Evolutionary conservation across 192 early-diverging fungal species (phyloP).

Genomic region (Backusella westeae): DNA sequence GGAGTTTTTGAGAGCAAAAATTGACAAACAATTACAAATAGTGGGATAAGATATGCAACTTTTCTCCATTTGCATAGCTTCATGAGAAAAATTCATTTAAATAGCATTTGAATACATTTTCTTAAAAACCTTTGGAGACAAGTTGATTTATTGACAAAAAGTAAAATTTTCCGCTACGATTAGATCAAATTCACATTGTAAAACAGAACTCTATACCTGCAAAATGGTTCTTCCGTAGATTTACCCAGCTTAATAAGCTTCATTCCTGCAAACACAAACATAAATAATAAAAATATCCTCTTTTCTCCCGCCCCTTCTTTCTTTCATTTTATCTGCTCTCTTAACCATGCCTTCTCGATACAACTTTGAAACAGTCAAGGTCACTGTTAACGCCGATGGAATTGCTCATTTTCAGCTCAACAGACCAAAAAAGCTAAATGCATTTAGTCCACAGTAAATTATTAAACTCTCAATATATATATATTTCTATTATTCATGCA

Average conservation of each 20-base stretch:
- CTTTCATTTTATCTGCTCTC: neutral
- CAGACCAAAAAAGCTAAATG: constrained; percentile 80
- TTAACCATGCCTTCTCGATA: neutral
- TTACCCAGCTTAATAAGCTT: neutral
- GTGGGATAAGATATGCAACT: no score
- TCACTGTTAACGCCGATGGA: constrained; percentile 49
- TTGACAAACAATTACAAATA: no score
- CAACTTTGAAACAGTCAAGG: constrained; percentile 54
- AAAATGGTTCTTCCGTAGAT: neutral
- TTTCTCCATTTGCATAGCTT: no score
- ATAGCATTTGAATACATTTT: no score
- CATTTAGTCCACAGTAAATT: constrained; percentile 63
- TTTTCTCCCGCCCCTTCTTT: neutral
- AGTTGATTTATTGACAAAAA: no score
- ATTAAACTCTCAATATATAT: no score
- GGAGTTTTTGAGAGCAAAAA: no score
- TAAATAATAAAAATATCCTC: neutral
- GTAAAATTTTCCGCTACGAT: neutral
- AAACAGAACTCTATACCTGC: neutral
- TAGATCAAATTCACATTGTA: neutral
- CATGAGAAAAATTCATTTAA: no score
- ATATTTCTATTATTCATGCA: neutral
- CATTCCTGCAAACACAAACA: neutral
- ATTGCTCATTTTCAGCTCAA: constrained; percentile 84
- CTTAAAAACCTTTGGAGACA: no score